Percentiles rank a stretch among this genome's conserved stretches.
These are phyloP conservation scores for Eragrostis nindensis DNA, from an alignment of 176 grass and related monocot species.

Conservation along the genomic window DNA sequence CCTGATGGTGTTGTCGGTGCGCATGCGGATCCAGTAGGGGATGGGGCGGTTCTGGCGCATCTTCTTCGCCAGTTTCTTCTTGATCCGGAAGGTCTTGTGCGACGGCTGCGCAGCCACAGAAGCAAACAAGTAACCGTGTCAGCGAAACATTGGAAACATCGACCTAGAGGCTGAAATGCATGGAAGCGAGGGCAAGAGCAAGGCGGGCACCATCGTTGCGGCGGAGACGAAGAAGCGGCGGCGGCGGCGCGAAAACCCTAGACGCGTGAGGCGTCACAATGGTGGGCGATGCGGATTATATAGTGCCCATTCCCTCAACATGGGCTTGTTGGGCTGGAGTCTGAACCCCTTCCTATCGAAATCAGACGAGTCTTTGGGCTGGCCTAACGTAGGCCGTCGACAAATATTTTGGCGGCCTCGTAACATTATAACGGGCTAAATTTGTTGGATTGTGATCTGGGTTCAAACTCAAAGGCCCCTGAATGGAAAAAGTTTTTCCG, in stretches of 20 bases:
- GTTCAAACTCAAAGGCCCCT: not conserved
- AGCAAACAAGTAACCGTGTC: not conserved
- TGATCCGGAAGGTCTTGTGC: conserved; percentile 93
- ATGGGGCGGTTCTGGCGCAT: conserved; percentile 96
- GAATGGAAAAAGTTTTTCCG: not conserved
- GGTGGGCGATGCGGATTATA: conserved; percentile 36
- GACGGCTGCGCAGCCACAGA: conserved; percentile 56
- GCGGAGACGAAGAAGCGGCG: conserved; percentile 33
- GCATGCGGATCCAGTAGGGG: conserved; percentile 96
- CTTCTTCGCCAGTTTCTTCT: conserved; percentile 96
- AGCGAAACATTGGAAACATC: not conserved
- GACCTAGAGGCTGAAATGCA: not conserved
- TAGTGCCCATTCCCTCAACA: not conserved
- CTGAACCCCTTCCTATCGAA: too few relatives aligned
- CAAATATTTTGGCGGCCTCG: not conserved
- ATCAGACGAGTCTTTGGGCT: too few relatives aligned
- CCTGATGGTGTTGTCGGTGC: conserved; percentile 94
- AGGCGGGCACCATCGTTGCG: conserved; percentile 53
- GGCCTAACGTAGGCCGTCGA: not conserved
- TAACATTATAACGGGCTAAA: not conserved
- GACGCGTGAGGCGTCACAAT: conserved; percentile 26
- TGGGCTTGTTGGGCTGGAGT: conserved; percentile 20
- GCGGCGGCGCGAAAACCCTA: conserved; percentile 63
- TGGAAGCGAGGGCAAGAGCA: not conserved
- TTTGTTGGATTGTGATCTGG: not conserved